phyloP scores from a whole-genome alignment of 1,284 basidiomycete genomes.

The Ceratobasidium sp. region DNA sequence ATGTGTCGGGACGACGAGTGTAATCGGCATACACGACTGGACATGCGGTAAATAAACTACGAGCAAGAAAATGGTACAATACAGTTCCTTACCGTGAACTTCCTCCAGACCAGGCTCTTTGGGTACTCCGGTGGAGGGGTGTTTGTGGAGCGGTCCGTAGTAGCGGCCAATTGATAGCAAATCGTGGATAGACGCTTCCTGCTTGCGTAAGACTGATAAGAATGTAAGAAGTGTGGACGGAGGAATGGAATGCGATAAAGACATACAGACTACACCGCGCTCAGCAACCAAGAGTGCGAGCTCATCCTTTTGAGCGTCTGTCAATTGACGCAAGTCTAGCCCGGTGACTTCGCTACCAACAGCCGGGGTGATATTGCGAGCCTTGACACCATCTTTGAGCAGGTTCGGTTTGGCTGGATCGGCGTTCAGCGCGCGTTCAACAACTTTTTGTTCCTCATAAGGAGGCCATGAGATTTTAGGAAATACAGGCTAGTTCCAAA shows the following conservation, averaged over 20 bases:
- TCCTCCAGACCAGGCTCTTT: constrained; percentile 77
- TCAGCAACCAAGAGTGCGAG: constrained; percentile 73
- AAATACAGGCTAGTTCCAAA: constrained; percentile 64
- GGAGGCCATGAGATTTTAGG: constrained; percentile 73
- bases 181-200: constrained; percentile 63
- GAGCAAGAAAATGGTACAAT: background rate
- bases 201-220: constrained; percentile 53
- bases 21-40: constrained; percentile 60
- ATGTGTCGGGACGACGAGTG: constrained; percentile 72
- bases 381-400: constrained; percentile 51
- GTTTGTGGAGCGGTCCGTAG: constrained; percentile 83
- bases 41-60: too few relatives aligned
- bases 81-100: constrained; percentile 60
- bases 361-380: constrained; percentile 55
- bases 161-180: constrained; percentile 78
- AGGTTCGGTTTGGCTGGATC: constrained; percentile 53
- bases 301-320: constrained; percentile 58
- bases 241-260: constrained; percentile 53
- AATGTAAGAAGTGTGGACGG: background rate
- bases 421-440: constrained; percentile 68
- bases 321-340: constrained; percentile 57
- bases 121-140: constrained; percentile 82
- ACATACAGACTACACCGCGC: constrained; percentile 57
- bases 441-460: constrained; percentile 66
- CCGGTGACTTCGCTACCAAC: constrained; percentile 57